A percentile compares a stretch with the other conserved stretches of the same genome.
Evolutionary conservation across 331 rosid genomes (phyloP).

Genomic region (Erythrophleum ivorense): DNA sequence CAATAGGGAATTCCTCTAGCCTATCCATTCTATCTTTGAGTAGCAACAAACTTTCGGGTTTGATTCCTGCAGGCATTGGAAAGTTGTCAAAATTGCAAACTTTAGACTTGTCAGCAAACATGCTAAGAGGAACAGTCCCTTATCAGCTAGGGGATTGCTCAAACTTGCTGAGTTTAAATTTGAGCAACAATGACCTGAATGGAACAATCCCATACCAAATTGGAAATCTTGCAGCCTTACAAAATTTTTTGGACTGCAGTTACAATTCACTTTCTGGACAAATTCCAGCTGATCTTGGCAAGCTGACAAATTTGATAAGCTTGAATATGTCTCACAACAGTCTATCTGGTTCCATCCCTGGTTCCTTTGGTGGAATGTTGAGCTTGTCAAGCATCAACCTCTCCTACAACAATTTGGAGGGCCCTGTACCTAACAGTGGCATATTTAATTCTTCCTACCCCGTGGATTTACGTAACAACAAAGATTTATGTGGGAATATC

Average conservation of each 20-base stretch:
- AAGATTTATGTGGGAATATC: slow-evolving; percentile 51
- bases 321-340: slow-evolving; percentile 62
- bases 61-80: slow-evolving; percentile 50
- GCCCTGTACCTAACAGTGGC: slow-evolving; percentile 48
- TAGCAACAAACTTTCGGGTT: slow-evolving; percentile 51
- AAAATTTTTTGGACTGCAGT: slow-evolving; percentile 60
- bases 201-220: slow-evolving; percentile 57
- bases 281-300: slow-evolving; percentile 51
- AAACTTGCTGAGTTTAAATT: slow-evolving; percentile 44
- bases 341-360: slow-evolving; percentile 57
- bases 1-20: slow-evolving; percentile 44
- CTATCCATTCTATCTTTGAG: slow-evolving; percentile 39
- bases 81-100: slow-evolving; percentile 39
- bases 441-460: slow-evolving; percentile 47
- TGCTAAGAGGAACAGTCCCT: slow-evolving; percentile 54
- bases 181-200: slow-evolving; percentile 52
- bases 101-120: slow-evolving; percentile 60
- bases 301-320: slow-evolving; percentile 48
- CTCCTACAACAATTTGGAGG: slow-evolving; percentile 63
- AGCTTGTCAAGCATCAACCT: slow-evolving; percentile 55
- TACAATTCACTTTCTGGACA: slow-evolving; percentile 55
- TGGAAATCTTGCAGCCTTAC: slow-evolving; percentile 52
- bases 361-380: slow-evolving; percentile 41
- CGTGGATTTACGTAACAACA: slow-evolving; percentile 53
- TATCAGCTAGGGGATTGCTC: slow-evolving; percentile 43